phyloP scores from a whole-genome alignment of 441 rosid genomes.

The Manihot esculenta region DNA sequence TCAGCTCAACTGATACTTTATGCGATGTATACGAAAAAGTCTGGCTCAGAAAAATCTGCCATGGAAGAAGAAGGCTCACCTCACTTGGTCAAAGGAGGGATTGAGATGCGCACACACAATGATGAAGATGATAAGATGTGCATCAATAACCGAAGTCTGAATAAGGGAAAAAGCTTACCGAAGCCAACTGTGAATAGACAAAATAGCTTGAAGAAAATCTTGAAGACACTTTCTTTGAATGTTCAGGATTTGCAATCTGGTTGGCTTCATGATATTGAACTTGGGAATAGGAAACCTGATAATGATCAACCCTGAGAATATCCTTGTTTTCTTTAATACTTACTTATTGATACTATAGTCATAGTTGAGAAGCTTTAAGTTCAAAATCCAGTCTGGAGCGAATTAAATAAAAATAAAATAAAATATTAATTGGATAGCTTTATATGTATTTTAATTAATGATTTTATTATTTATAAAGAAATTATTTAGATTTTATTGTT shows the following conservation, averaged over 20 bases:
- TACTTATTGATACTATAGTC: no score
- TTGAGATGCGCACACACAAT: not conserved
- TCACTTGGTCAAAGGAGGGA: not conserved
- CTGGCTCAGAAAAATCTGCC: constrained; percentile 3
- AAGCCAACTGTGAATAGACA: not conserved
- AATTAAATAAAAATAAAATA: no score
- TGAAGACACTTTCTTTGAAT: constrained; percentile 8
- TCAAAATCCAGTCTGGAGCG: no score
- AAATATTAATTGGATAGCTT: no score
- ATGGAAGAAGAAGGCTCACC: constrained; percentile 6
- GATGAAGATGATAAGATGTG: not conserved
- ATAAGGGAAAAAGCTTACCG: constrained; percentile 5
- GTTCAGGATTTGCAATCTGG: constrained; percentile 7
- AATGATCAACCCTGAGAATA: not conserved
- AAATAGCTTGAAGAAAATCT: constrained; percentile 3
- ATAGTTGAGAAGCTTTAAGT: no score
- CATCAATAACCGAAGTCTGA: not conserved
- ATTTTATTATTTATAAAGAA: no score
- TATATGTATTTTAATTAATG: no score
- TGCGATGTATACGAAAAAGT: constrained; percentile 20
- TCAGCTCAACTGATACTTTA: constrained; percentile 15
- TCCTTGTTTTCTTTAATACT: no score
- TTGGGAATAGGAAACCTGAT: not conserved
- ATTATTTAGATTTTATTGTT: no score
- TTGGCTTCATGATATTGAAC: not conserved